Conservation (phyloP, 2,329 filamentous ascomycete species). For the Peltaster fructicola region DNA sequence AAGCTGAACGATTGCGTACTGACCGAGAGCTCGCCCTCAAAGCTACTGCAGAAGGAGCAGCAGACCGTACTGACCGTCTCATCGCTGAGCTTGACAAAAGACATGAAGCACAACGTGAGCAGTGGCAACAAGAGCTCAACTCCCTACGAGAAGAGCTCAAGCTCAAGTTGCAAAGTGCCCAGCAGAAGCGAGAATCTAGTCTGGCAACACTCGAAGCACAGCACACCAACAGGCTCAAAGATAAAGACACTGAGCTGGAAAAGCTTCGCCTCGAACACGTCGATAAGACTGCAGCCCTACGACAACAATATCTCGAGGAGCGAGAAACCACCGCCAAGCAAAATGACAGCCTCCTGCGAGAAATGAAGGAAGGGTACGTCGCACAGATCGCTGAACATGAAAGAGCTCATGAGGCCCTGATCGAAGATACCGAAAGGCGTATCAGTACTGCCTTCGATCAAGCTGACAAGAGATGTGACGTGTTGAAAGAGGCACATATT, state of each 20-base stretch:
- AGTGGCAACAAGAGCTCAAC: neutral
- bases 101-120: neutral
- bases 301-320: constrained; percentile 3
- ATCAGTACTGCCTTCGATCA: no score
- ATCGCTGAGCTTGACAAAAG: neutral
- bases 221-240: constrained; percentile 1
- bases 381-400: constrained; percentile 4
- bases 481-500: no score
- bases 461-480: no score
- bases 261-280: constrained; percentile 2
- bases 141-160: constrained; percentile 1
- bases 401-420: no score
- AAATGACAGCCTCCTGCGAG: no score
- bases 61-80: no score
- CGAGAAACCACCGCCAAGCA: constrained; percentile 3
- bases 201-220: neutral
- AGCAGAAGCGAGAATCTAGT: constrained; percentile 2
- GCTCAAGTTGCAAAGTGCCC: constrained; percentile 1
- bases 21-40: no score
- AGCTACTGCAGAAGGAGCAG: no score
- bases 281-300: constrained; percentile 1
- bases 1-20: no score
- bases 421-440: no score
- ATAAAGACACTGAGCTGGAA: constrained; percentile 4
- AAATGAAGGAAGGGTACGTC: no score